A percentile compares a stretch with the other conserved stretches of the same genome.
Evolutionary conservation across 257 asterid species (phyloP).

Genomic region (Mentha longifolia): DNA sequence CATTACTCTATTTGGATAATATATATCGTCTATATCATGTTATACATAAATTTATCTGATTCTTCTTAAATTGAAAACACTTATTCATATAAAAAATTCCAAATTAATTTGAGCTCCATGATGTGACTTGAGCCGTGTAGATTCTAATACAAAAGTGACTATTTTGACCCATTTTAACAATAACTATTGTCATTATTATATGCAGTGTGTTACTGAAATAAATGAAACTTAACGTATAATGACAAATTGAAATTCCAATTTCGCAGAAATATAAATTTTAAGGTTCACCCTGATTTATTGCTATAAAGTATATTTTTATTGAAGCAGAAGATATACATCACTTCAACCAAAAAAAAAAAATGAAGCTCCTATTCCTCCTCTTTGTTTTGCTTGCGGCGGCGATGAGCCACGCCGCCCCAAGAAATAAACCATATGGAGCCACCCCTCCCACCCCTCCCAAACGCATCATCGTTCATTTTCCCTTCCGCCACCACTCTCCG

Average conservation of each 20-base stretch:
- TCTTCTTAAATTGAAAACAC: too few species aligned
- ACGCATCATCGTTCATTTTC: neutral
- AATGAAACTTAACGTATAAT: neutral
- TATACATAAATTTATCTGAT: too few species aligned
- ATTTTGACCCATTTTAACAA: too few species aligned
- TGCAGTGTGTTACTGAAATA: neutral
- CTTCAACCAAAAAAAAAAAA: neutral
- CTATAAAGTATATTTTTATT: neutral
- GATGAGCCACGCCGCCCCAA: slow-evolving; percentile 7
- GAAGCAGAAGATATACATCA: too few species aligned
- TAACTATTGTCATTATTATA: too few species aligned
- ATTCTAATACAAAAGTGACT: too few species aligned
- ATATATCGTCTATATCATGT: too few species aligned
- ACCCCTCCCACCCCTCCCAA: neutral
- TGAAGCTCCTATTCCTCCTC: slow-evolving; percentile 14
- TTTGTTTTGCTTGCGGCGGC: slow-evolving; percentile 15
- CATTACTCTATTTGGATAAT: too few species aligned
- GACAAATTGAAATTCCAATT: neutral
- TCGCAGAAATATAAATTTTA: neutral
- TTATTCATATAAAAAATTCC: too few species aligned
- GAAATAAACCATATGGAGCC: neutral
- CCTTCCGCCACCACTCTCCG: neutral
- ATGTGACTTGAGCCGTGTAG: too few species aligned
- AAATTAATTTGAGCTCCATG: too few species aligned
- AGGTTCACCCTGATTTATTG: neutral